phyloP scores from a whole-genome alignment of 345 rosid genomes.

The Passiflora organensis region DNA sequence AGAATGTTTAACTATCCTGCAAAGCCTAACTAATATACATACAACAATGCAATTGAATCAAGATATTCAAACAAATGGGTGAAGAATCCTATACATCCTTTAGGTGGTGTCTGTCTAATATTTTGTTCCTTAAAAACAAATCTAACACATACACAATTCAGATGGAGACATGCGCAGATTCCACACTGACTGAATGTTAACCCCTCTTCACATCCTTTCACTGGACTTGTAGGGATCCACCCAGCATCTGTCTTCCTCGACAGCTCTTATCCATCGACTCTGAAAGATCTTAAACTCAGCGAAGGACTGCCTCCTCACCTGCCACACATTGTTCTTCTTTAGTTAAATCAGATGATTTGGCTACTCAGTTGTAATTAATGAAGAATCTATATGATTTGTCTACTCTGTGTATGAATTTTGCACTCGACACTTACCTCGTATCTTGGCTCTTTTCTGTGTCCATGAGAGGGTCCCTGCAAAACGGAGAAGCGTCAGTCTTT shows the following conservation, averaged over 20 bases:
- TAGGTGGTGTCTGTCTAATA: no score
- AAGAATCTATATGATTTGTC: background rate
- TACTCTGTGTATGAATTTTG: background rate
- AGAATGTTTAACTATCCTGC: no score
- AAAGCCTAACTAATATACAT: no score
- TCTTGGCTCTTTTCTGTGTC: conserved; percentile 35
- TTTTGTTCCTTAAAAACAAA: no score
- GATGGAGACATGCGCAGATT: no score
- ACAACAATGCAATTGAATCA: no score
- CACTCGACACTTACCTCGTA: conserved; percentile 32
- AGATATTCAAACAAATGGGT: no score
- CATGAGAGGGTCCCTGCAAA: conserved; percentile 27
- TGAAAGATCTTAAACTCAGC: conserved; percentile 38
- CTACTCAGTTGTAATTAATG: background rate
- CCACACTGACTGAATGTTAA: no score
- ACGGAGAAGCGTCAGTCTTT: background rate
- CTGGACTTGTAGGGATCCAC: conserved; percentile 40
- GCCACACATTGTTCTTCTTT: background rate
- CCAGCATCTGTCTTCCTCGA: conserved; percentile 48
- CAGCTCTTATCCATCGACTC: conserved; percentile 48
- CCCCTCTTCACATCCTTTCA: no score
- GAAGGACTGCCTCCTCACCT: conserved; percentile 67
- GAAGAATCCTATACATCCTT: no score
- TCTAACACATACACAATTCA: no score
- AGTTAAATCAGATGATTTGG: background rate